Base-by-base conservation (phyloP, 176 grass and related monocot species). In the Saccharum officinarum region DNA sequence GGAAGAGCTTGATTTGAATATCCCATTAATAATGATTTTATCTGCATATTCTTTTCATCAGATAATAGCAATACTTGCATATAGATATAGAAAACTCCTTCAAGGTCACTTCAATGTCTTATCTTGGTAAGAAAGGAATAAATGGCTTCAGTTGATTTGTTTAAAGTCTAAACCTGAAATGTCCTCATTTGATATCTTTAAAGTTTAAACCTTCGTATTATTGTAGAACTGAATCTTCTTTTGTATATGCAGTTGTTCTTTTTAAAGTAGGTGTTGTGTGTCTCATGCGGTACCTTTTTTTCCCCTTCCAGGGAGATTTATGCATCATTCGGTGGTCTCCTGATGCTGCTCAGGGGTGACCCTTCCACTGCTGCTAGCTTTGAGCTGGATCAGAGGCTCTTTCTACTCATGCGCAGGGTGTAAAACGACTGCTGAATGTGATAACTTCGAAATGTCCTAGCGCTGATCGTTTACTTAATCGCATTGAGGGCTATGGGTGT, bases 291-390 rank as follows among this genome's bases (percentile, higher is more conserved):
- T 10, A 23, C 55, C n/a, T 78, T 0, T 42, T 80, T 6, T 52
- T 37, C 82, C 7, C 15, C 71, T 80, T 0, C n/a, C 69, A 90
- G 82, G 41, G 89, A 97, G 83, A 77, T 90, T 4, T 90, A 92
- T 46, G 84, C 83, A 57, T 94, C 85, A 23, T 97, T 94, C 10
- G 82, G 85, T 41, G 89, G 92, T 4, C 71, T 88, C 20, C 68
- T 92, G 37, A 92, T 92, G 92, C 25, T 87, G 83, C 87, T 94
- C 17, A 89, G 90, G 57, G 85, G 87, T 11, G 85, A 92, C 40
- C 80, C 88, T 33, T 85, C 92, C 25, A 74, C 50, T 73, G 80
- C 80, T 17, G 23, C 28, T 2, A 78, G 16, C 34, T 92, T 92
- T 1, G 71, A 87, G 80, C 81, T 94, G 77, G 86, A 97, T 81